phyloP scores from a whole-genome alignment of 106 monocot species.

The Ottelia alismoides region DNA sequence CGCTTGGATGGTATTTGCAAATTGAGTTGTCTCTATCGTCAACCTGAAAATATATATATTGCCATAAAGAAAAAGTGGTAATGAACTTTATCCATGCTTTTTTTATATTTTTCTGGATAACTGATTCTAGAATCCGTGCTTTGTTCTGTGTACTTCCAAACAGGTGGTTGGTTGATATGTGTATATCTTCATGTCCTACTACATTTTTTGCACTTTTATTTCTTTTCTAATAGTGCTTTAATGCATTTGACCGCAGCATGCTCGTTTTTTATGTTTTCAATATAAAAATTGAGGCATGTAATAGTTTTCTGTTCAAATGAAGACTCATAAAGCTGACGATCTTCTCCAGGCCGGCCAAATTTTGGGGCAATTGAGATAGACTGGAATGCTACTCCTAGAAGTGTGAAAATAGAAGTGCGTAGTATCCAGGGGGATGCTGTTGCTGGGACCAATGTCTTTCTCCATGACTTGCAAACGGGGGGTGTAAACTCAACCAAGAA shows the following conservation, averaged over 20 bases:
- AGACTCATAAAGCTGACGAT: conserved; percentile 10
- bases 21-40: too few species aligned
- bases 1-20: too few species aligned
- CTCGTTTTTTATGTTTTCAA: neutral
- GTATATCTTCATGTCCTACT: neutral
- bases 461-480: conserved; percentile 40
- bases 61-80: too few species aligned
- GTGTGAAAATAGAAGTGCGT: conserved; percentile 46
- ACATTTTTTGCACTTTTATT: neutral
- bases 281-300: too few species aligned
- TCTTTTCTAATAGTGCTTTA: neutral
- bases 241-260: neutral
- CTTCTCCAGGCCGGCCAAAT: conserved; percentile 58
- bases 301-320: too few species aligned
- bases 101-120: too few species aligned
- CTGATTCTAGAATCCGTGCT: too few species aligned
- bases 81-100: too few species aligned
- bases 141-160: too few species aligned
- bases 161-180: too few species aligned
- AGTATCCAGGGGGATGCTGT: conserved; percentile 38
- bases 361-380: conserved; percentile 81
- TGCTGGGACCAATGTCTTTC: conserved; percentile 26
- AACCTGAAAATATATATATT: too few species aligned
- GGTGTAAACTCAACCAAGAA: neutral
- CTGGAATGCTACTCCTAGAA: conserved; percentile 52